Base-by-base conservation (phyloP, 2,329 filamentous ascomycete species). In the Beauveria varroae region DNA sequence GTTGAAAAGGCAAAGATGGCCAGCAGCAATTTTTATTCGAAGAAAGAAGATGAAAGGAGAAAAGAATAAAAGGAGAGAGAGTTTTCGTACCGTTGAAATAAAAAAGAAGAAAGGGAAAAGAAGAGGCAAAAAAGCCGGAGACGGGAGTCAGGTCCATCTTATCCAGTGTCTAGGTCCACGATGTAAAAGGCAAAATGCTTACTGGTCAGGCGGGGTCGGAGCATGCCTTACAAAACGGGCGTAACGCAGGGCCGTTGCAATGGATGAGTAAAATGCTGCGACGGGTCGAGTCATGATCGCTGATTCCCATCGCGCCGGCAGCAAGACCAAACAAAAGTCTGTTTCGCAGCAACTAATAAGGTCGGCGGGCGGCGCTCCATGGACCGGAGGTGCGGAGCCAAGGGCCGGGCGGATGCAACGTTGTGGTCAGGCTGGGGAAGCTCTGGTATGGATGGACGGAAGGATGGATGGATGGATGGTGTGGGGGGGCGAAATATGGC, bases 361-460 rank as follows among this genome's bases (percentile, higher is more conserved):
- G 20, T 7, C 26, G 20, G 14, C 20, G 41, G 41, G 16, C 9
- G 40, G 8, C 40, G 47, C 46, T 26, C 16, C 44, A 49, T 51
- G 37, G 47, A 14, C 12, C 26, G 28, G 28, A 30, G 28, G 28
- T 30, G 28, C 34, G 40, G 57, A 44, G 56, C 37, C 24, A 47
- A 41, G 16, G 52, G 24, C 43, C 18, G 54, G 49, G 47, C 44
- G 57, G 64, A 65, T 63, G 64, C 63, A 65, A 65, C 64, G 64
- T 65, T 63, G 60, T 64, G 46, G 57, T 43, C 47, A 53, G 49
- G 57, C 57, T 59, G 57, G 57, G 57, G 57, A 59, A 46, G 49
- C 41, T 44, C 37, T 41, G 44, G 46, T 2, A 57, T 59, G 57
- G 57, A 58, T 26, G 56, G 56, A 51, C n/a, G 26, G 54, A 52